Base-by-base conservation (phyloP, 23 red algal genomes). In the Gracilaria vermiculophylla region DNA sequence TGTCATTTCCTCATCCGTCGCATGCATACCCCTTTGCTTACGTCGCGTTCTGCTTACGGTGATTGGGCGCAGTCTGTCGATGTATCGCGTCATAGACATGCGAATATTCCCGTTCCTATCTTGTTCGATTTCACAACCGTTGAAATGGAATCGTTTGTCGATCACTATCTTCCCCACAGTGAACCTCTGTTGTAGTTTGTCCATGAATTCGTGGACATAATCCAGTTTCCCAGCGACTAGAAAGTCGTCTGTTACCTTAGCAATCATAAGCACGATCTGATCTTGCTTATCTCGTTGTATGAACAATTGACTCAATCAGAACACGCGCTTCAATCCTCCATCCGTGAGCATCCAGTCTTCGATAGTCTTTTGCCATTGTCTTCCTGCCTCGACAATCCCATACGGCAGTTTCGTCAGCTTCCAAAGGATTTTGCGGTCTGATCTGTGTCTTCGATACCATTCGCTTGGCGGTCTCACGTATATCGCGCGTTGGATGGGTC, bases 371-470 rank as follows among this genome's bases (percentile, higher is more conserved):
- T 43, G 5, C 75, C 75, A 79, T 45, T 79, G 75, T 53, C 75
- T 79, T 5, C 75, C 75, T 48, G 75, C 75, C 49, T 79, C 47
- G 5, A 55, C 75, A 48, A 79, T 79, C 19, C 51, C 47, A 24
- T 79, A 79, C 12, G 75, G 75, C 6, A 79, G 49, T 57, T 79
- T 79, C 12, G 40, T 79, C 3, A 79, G 75, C 10, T 24, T 54
- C 75, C 75, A 79, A 11, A 79, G 41, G 6, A 6, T 12, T 37
- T 7, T 31, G 41, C 6, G 17, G 19, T n/a, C n/a, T n/a, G n/a
- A n/a, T n/a, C n/a, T n/a, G n/a, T n/a, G n/a, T n/a, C n/a, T 19
- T 33, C 35, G 6, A 14, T 52, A 20, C 75, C 75, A 79, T 79
- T 79, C 75, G 9, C 44, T 6, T 5, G 75, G 75, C 4, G 75